Conservation (phyloP, 257 asterid species). For the Solanum neorickii region DNA sequence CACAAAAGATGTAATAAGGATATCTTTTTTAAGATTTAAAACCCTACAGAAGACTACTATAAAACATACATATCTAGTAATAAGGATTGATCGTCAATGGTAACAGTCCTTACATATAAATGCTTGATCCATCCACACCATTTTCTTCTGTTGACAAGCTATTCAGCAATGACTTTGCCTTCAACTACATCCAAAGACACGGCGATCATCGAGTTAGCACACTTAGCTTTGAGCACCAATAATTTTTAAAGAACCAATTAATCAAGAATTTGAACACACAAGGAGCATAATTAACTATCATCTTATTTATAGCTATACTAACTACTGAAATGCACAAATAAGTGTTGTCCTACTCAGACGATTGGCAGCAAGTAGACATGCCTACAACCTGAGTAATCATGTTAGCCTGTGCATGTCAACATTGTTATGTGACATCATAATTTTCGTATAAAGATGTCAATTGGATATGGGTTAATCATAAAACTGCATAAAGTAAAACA, state of each 20-base stretch:
- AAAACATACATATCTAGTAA: not conserved
- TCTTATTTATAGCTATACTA: not conserved
- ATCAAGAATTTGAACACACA: not conserved
- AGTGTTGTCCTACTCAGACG: not conserved
- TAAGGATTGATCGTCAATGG: not conserved
- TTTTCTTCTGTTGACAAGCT: constrained; percentile 43
- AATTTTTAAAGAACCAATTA: not conserved
- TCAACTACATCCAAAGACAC: constrained; percentile 44
- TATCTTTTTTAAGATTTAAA: not conserved
- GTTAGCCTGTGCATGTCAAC: not conserved
- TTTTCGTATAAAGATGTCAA: not conserved
- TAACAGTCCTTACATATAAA: constrained; percentile 54
- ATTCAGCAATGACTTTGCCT: constrained; percentile 59
- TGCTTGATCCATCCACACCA: constrained; percentile 76
- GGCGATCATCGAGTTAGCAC: not conserved
- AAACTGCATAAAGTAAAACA: not conserved
- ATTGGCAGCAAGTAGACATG: not conserved
- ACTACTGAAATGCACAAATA: not conserved
- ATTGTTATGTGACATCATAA: not conserved
- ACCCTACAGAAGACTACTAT: not conserved
- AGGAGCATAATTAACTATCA: not conserved
- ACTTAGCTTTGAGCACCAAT: not conserved
- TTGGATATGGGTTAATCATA: not conserved
- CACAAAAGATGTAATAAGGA: not conserved
- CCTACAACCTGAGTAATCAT: not conserved